phyloP scores from a whole-genome alignment of 345 rosid genomes.

The Moringa oleifera region DNA sequence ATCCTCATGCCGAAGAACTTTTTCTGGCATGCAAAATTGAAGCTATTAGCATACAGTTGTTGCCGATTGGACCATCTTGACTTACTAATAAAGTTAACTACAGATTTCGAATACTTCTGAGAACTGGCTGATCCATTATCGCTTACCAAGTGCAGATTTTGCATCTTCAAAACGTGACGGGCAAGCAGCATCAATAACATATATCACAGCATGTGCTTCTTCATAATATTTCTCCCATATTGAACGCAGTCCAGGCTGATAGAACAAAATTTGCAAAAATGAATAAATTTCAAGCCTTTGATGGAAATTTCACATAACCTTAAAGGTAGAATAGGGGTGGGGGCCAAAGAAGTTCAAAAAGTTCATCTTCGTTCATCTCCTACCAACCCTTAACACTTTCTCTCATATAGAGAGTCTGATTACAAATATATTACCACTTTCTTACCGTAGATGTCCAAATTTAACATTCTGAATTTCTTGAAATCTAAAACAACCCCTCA shows the following conservation, averaged over 20 bases:
- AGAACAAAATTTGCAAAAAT: slow-evolving; percentile 10
- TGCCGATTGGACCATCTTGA: not conserved
- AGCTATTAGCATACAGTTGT: slow-evolving; percentile 3
- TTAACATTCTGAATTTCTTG: no score
- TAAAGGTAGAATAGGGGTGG: no score
- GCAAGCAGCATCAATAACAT: slow-evolving; percentile 86
- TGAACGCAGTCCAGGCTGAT: slow-evolving; percentile 90
- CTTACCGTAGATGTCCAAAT: no score
- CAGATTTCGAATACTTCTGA: not conserved
- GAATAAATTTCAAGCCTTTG: not conserved
- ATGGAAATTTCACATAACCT: not conserved
- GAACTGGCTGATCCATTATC: not conserved
- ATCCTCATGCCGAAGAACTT: slow-evolving; percentile 93
- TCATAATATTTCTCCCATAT: slow-evolving; percentile 99
- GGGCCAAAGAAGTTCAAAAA: no score
- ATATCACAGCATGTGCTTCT: slow-evolving; percentile 94
- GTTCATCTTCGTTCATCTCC: no score
- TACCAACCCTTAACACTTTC: no score
- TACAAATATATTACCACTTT: no score
- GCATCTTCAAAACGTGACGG: slow-evolving; percentile 96
- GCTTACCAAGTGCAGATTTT: slow-evolving; percentile 83
- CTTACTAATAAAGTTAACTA: not conserved
- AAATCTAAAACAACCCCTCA: no score
- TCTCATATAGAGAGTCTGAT: no score
- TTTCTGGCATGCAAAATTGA: slow-evolving; percentile 44